phyloP scores from a whole-genome alignment of 345 rosid species.

The Eucalyptus globulus region DNA sequence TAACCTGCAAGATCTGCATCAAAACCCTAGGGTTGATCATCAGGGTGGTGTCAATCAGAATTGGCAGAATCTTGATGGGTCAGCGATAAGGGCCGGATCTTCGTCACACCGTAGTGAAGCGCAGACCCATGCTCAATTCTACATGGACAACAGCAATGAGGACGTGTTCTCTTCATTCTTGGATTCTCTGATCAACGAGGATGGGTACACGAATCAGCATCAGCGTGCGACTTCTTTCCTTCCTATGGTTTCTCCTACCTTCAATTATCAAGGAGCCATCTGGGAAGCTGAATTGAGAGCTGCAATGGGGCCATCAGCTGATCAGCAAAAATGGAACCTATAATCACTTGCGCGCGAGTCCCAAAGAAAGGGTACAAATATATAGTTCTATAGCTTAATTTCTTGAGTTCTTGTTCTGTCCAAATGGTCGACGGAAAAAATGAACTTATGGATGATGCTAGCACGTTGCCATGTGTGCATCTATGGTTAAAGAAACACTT shows the following conservation, averaged over 20 bases:
- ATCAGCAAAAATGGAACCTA: background rate
- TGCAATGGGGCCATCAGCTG: background rate
- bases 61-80: background rate
- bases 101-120: background rate
- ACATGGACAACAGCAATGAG: slow-evolving; percentile 22
- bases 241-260: background rate
- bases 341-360: background rate
- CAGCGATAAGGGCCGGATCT: background rate
- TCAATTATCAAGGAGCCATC: background rate
- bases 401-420: background rate
- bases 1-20: background rate
- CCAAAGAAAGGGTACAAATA: background rate
- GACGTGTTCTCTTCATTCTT: slow-evolving; percentile 57
- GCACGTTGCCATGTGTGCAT: background rate
- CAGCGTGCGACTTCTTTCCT: background rate
- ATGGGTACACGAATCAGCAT: background rate
- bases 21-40: background rate
- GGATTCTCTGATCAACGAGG: slow-evolving; percentile 50
- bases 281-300: background rate
- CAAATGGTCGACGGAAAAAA: background rate
- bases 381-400: background rate
- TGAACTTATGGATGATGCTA: background rate
- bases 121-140: background rate
- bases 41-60: background rate
- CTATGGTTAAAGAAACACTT: background rate